Base-by-base conservation (phyloP, 1,284 basidiomycete genomes). In the Irpex sp. region DNA sequence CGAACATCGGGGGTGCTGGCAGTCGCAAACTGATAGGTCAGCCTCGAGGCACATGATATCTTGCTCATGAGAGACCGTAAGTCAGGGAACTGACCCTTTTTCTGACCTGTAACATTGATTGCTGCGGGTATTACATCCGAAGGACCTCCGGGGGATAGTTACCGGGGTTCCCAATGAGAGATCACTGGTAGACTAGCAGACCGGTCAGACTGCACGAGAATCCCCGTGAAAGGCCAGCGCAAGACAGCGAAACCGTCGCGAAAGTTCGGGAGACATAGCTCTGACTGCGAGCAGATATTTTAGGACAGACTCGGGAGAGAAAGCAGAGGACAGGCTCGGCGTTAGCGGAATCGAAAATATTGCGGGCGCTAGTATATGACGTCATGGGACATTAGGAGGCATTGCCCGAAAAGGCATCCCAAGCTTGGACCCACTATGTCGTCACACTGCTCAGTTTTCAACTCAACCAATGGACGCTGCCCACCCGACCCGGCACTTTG, bases 381-480 rank as follows among this genome's bases (percentile, higher is more conserved):
- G 57, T 62, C 61, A 62, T 48, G 21, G 40, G 34, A 11, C 44
- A 57, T 8, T 21, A 36, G 31, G 57, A 58, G 57, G 61, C 52
- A 62, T 56, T 58, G 61, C 47, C 48, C 61, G 13, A 54, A 62
- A 62, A 54, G 44, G 61, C 15, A 19, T 47, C 48, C 31, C 37
- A 62, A 56, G 34, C 44, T 31, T 51, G 44, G 56, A 57, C 61
- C 61, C 61, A 62, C 56, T 52, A 57, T 57, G 57, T 55, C 61
- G 61, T 62, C 61, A 62, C 61, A 44, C 21, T 21, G 7, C 8
- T 9, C 9, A 7, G 7, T 21, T 21, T 9, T 13, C 19, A 13
- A 17, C 49, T 52, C 15, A 15, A 44, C 40, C 40, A 44, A 44
- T 44, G 40, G 15, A 9, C 40, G 17, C 49, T 26, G 11, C 17